A percentile compares a stretch with the other conserved stretches of the same genome.
phyloP scores from a whole-genome alignment of 257 asterid genomes.

The Primulina huaijiensis region DNA sequence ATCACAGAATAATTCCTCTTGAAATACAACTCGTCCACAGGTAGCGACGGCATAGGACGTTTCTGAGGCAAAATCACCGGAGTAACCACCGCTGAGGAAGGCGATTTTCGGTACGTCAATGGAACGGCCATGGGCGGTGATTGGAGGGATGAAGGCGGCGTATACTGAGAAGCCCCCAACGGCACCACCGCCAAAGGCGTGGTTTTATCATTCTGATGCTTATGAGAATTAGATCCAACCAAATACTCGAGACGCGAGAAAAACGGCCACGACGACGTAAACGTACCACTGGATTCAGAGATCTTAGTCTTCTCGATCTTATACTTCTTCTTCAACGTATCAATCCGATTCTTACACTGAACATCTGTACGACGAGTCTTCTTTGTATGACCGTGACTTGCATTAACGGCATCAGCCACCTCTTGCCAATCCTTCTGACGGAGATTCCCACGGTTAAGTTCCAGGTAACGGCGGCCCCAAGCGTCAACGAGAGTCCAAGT shows the following conservation, averaged over 20 bases:
- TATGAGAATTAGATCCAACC: slow-evolving; percentile 44
- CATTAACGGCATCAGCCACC: slow-evolving; percentile 71
- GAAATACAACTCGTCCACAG: slow-evolving; percentile 32
- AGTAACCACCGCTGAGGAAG: slow-evolving; percentile 24
- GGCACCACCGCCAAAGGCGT: slow-evolving; percentile 26
- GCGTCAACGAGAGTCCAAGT: slow-evolving; percentile 72
- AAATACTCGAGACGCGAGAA: slow-evolving; percentile 45
- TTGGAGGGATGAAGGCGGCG: slow-evolving; percentile 25
- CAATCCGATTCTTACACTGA: slow-evolving; percentile 90
- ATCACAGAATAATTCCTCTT: background rate
- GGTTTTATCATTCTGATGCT: slow-evolving; percentile 26
- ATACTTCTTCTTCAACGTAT: slow-evolving; percentile 87
- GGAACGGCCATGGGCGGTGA: slow-evolving; percentile 46
- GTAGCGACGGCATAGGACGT: slow-evolving; percentile 45
- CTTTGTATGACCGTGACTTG: slow-evolving; percentile 58
- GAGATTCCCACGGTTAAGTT: slow-evolving; percentile 71
- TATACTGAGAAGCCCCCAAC: slow-evolving; percentile 26
- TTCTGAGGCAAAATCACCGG: slow-evolving; percentile 60
- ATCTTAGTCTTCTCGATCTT: slow-evolving; percentile 69
- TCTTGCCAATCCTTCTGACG: slow-evolving; percentile 89
- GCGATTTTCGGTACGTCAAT: slow-evolving; percentile 26
- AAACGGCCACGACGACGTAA: slow-evolving; percentile 65
- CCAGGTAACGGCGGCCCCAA: slow-evolving; percentile 77
- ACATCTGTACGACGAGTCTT: slow-evolving; percentile 68
- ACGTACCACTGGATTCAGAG: slow-evolving; percentile 43